These are phyloP conservation scores for Rhodamnia rubescens DNA, from an alignment of 345 rosid genomes.

Conservation along the genomic window DNA sequence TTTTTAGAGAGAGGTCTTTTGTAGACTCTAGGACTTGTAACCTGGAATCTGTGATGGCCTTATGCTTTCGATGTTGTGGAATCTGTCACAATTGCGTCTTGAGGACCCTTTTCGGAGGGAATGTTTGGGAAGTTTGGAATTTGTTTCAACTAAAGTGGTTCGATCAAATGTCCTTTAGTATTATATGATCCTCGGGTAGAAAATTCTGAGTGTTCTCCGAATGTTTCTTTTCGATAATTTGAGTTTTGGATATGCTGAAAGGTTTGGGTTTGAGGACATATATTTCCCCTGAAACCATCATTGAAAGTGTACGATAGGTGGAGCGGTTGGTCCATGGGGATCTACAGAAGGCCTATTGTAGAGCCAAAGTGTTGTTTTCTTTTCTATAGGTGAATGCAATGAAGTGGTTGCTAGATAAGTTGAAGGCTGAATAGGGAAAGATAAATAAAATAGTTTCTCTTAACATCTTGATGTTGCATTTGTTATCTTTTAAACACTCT, in stretches of 20 bases:
- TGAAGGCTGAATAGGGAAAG: constrained; percentile 50
- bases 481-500: too few relatives aligned
- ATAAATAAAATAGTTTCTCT: constrained; percentile 65
- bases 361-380: constrained; percentile 75
- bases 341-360: constrained; percentile 57
- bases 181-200: constrained; percentile 86
- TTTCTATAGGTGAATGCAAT: constrained; percentile 81
- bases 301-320: constrained; percentile 73
- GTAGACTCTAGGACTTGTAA: constrained; percentile 44
- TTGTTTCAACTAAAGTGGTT: constrained; percentile 68
- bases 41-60: constrained; percentile 62
- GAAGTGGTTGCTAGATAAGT: constrained; percentile 71
- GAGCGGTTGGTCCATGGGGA: constrained; percentile 57
- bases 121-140: constrained; percentile 59
- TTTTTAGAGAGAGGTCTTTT: constrained; percentile 67
- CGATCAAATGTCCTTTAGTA: constrained; percentile 46
- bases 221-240: constrained; percentile 51
- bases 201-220: constrained; percentile 69
- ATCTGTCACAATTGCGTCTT: constrained; percentile 68
- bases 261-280: constrained; percentile 79
- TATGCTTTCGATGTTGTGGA: constrained; percentile 71
- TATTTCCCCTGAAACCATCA: constrained; percentile 66
- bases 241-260: constrained; percentile 70
- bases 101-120: constrained; percentile 66
- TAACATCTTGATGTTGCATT: too few relatives aligned